phyloP scores from a whole-genome alignment of 2,329 filamentous ascomycete species.

The Gaeumannomyces tritici region DNA sequence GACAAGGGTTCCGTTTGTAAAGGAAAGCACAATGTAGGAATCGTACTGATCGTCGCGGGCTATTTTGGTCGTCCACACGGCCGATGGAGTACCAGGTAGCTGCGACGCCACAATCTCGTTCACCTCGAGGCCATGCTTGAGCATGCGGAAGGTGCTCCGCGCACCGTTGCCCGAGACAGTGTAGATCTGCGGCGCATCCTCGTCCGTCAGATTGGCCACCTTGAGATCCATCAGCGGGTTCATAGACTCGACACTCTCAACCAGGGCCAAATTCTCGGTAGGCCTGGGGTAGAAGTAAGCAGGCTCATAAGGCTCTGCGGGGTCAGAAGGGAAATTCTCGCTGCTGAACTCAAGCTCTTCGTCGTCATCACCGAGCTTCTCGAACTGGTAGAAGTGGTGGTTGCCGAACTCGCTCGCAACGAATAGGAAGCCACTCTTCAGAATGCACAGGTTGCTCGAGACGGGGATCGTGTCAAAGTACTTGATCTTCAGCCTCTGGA shows the following conservation, averaged over 20 bases:
- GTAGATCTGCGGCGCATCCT: constrained; percentile 96
- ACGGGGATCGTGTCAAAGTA: constrained; percentile 96
- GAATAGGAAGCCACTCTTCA: constrained; percentile 94
- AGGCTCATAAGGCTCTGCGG: constrained; percentile 60
- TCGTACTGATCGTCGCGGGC: constrained; percentile 76
- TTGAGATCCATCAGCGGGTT: constrained; percentile 89
- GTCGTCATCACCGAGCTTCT: constrained; percentile 92
- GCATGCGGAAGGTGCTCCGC: constrained; percentile 78
- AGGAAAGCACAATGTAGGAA: constrained; percentile 91
- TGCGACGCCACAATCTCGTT: constrained; percentile 94
- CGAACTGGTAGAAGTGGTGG: constrained; percentile 92
- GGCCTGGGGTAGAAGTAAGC: constrained; percentile 78
- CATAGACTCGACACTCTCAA: constrained; percentile 79
- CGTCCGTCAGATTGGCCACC: constrained; percentile 79
- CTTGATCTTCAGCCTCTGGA: constrained; percentile 79
- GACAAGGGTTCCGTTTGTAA: constrained; percentile 81
- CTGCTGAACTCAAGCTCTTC: constrained; percentile 81
- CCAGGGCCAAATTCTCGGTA: constrained; percentile 72
- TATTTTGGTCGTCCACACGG: constrained; percentile 92
- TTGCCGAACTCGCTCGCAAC: constrained; percentile 89
- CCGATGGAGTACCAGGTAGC: constrained; percentile 76
- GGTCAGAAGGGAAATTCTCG: constrained; percentile 71
- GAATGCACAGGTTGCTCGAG: constrained; percentile 76
- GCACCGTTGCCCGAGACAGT: constrained; percentile 82
- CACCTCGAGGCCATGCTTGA: constrained; percentile 88